phyloP scores from a whole-genome alignment of 1,139 yeast genomes.

The Nakaseomyces nivariensis region DNA sequence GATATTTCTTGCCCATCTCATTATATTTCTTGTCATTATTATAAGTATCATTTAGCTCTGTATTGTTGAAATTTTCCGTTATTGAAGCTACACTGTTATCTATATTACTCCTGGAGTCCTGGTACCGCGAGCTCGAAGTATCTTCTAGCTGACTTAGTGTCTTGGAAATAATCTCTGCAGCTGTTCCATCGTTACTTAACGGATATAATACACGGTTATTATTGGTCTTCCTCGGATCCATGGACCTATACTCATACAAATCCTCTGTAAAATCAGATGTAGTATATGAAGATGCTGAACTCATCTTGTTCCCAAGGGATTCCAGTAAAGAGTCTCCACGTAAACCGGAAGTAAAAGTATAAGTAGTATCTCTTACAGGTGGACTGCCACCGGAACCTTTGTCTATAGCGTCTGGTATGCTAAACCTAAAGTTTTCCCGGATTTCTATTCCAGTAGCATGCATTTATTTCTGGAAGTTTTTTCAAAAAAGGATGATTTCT shows the following conservation, averaged over 20 bases:
- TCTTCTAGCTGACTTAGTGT: neutral
- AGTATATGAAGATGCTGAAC: neutral
- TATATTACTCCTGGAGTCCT: neutral
- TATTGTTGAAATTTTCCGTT: neutral
- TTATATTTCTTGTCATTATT: neutral
- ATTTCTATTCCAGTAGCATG: neutral
- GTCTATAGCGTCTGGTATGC: neutral
- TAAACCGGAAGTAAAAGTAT: neutral
- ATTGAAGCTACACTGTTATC: neutral
- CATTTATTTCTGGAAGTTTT: neutral
- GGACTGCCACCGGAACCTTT: neutral
- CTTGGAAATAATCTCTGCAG: neutral
- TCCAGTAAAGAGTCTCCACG: neutral
- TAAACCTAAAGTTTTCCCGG: neutral
- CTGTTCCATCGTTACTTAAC: neutral
- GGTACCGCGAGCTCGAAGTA: neutral
- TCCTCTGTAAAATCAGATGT: neutral
- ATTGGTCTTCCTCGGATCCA: neutral
- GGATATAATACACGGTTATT: neutral
- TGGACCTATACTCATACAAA: conserved; percentile 1
- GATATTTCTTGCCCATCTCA: neutral
- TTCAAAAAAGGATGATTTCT: neutral
- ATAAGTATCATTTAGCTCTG: neutral
- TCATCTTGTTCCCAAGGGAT: neutral
- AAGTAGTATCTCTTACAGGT: neutral